Percentiles rank a stretch among this genome's conserved stretches.
These are phyloP conservation scores for Sclerotinia trifoliorum DNA, from an alignment of 2,329 filamentous ascomycete genomes.

Conservation along the genomic window DNA sequence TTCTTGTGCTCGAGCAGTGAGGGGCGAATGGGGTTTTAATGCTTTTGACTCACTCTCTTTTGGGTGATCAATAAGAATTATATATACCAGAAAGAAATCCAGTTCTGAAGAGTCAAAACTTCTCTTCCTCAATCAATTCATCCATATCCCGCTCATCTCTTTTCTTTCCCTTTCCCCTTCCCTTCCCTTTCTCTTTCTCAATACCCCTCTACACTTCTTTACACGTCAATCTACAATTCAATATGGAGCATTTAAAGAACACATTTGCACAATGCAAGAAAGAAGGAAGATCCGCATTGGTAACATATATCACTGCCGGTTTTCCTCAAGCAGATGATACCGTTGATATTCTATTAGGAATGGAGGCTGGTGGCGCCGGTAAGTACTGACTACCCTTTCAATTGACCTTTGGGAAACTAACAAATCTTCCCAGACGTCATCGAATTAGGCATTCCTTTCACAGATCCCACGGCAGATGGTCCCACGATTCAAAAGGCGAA, in stretches of 20 bases:
- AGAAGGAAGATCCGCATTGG: constrained; percentile 62
- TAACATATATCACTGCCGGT: constrained; percentile 95
- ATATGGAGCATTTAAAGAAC: constrained; percentile 51
- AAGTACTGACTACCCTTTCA: constrained; percentile 35
- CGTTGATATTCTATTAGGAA: constrained; percentile 77
- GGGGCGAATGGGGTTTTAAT: constrained; percentile 5
- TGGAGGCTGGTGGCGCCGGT: constrained; percentile 93
- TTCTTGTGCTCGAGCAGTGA: not conserved
- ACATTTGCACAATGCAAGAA: constrained; percentile 57
- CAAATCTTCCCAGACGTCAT: constrained; percentile 69
- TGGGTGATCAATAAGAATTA: constrained; percentile 8
- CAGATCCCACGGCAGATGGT: constrained; percentile 95
- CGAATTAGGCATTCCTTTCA: constrained; percentile 94
- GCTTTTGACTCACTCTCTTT: constrained; percentile 7
- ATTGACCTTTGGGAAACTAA: not conserved
- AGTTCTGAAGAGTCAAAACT: too few relatives aligned
- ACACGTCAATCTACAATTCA: constrained; percentile 25
- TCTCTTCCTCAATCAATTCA: too few relatives aligned
- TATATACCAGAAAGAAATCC: constrained; percentile 2
- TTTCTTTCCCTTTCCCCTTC: not conserved
- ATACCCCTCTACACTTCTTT: not conserved
- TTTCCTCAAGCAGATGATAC: constrained; percentile 82
- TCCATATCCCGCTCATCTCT: not conserved
- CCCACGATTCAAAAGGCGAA: constrained; percentile 96
- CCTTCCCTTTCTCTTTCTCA: not conserved